Evolutionary conservation across 75 land plant genomes (phyloP), one percentile per base, ranked within the genome.

Genomic region (Selaginella moellendorffii): DNA sequence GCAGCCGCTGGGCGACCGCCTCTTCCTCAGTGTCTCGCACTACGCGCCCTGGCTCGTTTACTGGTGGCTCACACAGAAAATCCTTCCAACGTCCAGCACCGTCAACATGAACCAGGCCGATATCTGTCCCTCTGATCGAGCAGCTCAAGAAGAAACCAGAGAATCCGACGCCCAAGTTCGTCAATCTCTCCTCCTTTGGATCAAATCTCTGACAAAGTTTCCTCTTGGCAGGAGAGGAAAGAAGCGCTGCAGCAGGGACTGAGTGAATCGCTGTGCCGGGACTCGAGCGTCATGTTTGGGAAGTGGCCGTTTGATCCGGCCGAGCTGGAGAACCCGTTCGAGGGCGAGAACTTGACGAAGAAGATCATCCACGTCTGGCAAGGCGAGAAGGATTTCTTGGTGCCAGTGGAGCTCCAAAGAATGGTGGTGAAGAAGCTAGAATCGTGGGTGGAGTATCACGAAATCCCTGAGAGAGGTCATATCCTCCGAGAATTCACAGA

Each of bases 381-480:
- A 62, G 83, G 89, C 1, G 26, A 46, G 5, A 80, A 82, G 58
- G 88, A 85, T 61, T 71, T 24, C 54, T 21, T 82, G 9, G 81
- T 82, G 60, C 82, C 82, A 5, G 51, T 71, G 25, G 31, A 46
- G 26, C 46, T 82, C 2, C 80, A 78, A 24, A 63, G 71, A 1
- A 59, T 70, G 25, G 28, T 82, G 1, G 65, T 71, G 0, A 25
- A 66, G 23, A 72, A 63, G 65, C 80, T 82, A 0, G 5, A 88
- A 87, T 74, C 85, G 1, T 85, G 85, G 82, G 74, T 82, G 23
- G 62, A 74, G 9, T 78, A 82, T 25, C 85, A 85, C 62, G 88
- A 79, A 31, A 53, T 79, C 20, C 69, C 74, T 0, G 81, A 76
- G 29, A 64, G 69, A n/a, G 92, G 89, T 9, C 92, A 87, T 22